Percentiles rank a stretch among this genome's conserved stretches.
Evolutionary conservation across 2,329 filamentous ascomycete species (phyloP).

Genomic region (Cryoendolithus antarcticus): DNA sequence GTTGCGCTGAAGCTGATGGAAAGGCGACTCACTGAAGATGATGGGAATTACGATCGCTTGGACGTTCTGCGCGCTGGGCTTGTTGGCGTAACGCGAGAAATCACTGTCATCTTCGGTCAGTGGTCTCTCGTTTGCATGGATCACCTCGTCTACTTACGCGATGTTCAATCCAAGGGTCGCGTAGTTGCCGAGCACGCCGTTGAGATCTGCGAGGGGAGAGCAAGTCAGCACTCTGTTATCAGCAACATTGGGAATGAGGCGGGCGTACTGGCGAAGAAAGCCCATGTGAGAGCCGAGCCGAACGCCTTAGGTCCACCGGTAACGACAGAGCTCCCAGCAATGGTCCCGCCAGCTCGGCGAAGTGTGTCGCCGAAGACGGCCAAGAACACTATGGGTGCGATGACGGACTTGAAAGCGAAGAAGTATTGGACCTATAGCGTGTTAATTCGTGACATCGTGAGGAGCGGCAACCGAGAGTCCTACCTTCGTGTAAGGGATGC

Average conservation of each 20-base stretch:
- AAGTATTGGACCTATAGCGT: conserved; percentile 13
- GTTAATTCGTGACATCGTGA: neutral
- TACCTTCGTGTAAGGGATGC: conserved; percentile 37
- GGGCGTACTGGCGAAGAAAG: conserved; percentile 14
- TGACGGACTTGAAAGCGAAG: conserved; percentile 30
- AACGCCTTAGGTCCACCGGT: conserved; percentile 13
- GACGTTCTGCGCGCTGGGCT: conserved; percentile 18
- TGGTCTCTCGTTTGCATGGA: no score
- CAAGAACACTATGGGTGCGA: conserved; percentile 22
- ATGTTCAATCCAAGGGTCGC: conserved; percentile 24
- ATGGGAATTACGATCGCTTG: conserved; percentile 32
- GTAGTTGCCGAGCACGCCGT: conserved; percentile 19
- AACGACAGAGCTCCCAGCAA: conserved; percentile 18
- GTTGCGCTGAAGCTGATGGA: no score
- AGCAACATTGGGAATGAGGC: conserved; percentile 13
- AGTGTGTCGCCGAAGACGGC: conserved; percentile 20
- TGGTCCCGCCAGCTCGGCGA: conserved; percentile 16
- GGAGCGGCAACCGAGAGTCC: no score
- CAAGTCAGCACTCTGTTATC: neutral
- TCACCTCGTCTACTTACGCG: no score
- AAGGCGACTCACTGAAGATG: conserved; percentile 30
- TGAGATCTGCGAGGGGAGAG: conserved; percentile 9
- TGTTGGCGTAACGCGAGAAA: conserved; percentile 22
- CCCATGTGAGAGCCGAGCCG: conserved; percentile 19
- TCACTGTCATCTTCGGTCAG: no score